Base-by-base conservation (phyloP, 768 basidiomycete species). In the Mycena haematopus region DNA sequence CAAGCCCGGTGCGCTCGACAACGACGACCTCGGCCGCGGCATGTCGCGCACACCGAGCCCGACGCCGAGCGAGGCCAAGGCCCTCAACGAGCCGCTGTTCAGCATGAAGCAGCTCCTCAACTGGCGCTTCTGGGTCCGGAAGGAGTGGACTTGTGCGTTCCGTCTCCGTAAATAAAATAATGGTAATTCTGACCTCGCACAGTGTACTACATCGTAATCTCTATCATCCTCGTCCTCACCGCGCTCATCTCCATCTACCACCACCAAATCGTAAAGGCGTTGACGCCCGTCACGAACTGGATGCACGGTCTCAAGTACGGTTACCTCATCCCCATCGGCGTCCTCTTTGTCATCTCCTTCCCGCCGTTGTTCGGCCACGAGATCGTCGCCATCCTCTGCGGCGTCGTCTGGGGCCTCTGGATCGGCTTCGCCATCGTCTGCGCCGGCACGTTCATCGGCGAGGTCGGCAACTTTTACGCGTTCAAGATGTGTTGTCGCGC, bases 281-380 rank as follows among this genome's bases (percentile, higher is more conserved):
- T 94, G 50, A 85, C 80, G 27, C 91, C 91, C 0, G 80, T 81
- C 6, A 88, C 91, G 0, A 78, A 81, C 31, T 86, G 84, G 85
- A 76, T 93, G 68, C 83, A 89, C 52, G 89, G 87, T 3, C 60
- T 88, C 14, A 72, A 76, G 27, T 79, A 75, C 56, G 92, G 91
- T 33, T 93, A 87, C 87, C 71, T 87, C 5, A 90, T 95, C 29
- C 92, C 93, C 1, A 91, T 95, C 56, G 92, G 75, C 45, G 79
- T 95, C 55, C 79, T 95, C 36, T 93, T 95, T 71, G 81, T 95
- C 63, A 84, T 95, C 29, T 93, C 92, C 0, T 94, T 95, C 72
- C 93, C 93, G 60, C 93, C 93, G 0, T 84, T 96, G 19, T 95
- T 95, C 69, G 95, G 95, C 6, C 95, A 96, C 65, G 95, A 96